Percentiles rank a stretch among this genome's conserved stretches.
Evolutionary conservation across 768 basidiomycete genomes (phyloP).

Genomic region (Gymnopilus junonius): DNA sequence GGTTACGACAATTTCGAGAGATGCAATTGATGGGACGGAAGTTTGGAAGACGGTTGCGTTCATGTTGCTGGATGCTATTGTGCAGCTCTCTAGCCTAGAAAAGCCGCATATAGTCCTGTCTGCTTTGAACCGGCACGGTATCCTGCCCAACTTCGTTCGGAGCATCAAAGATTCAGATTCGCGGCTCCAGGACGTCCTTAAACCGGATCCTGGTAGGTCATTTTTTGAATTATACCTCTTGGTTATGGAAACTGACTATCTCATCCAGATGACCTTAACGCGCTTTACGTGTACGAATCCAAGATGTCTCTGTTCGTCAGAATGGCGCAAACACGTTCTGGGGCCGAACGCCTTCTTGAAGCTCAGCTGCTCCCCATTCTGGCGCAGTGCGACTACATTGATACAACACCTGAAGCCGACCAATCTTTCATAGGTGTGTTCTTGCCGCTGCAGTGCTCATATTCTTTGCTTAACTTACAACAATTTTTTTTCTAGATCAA

Average conservation of each 20-base stretch:
- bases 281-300: slow-evolving; percentile 92
- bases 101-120: slow-evolving; percentile 66
- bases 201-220: slow-evolving; percentile 85
- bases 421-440: slow-evolving; percentile 78
- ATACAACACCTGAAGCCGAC: slow-evolving; percentile 82
- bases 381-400: slow-evolving; percentile 86
- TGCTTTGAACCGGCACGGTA: slow-evolving; percentile 72
- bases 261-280: slow-evolving; percentile 81
- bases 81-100: slow-evolving; percentile 71
- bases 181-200: slow-evolving; percentile 74
- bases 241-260: background rate
- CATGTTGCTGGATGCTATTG: slow-evolving; percentile 82
- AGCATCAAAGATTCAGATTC: slow-evolving; percentile 84
- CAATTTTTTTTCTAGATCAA: slow-evolving; percentile 61
- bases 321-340: slow-evolving; percentile 80
- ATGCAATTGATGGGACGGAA: slow-evolving; percentile 93
- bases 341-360: slow-evolving; percentile 85
- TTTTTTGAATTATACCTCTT: background rate
- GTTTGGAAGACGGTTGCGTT: slow-evolving; percentile 98
- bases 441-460: background rate
- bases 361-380: slow-evolving; percentile 74
- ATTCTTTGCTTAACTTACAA: background rate
- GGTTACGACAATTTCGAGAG: slow-evolving; percentile 75
- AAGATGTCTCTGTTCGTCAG: slow-evolving; percentile 91
- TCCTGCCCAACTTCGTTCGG: slow-evolving; percentile 78